Percentiles rank a stretch among this genome's conserved stretches.
phyloP scores from a whole-genome alignment of 2,329 filamentous ascomycete genomes.

The Ophiocordyceps camponoti-floridani region DNA sequence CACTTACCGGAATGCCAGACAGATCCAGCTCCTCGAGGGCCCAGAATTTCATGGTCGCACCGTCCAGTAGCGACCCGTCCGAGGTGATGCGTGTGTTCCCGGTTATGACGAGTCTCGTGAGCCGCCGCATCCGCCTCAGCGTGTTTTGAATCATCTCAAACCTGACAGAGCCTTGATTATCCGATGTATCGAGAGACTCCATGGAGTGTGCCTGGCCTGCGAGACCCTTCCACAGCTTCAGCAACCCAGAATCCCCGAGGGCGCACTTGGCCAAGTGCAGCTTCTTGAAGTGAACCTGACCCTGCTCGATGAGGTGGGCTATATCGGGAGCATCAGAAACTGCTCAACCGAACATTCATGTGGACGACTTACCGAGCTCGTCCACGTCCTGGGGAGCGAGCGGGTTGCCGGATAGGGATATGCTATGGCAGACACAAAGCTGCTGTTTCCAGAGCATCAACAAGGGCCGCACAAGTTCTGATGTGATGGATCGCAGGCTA shows the following conservation, averaged over 20 bases:
- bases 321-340: constrained; percentile 1
- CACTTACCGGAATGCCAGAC: constrained; percentile 31
- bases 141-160: constrained; percentile 26
- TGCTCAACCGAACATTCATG: background rate
- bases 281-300: constrained; percentile 22
- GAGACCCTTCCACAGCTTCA: constrained; percentile 28
- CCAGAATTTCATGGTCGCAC: constrained; percentile 23
- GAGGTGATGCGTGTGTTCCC: constrained; percentile 29
- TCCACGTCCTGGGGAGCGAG: constrained; percentile 27
- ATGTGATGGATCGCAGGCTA: constrained; percentile 9
- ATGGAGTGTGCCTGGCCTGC: constrained; percentile 25
- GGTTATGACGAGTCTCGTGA: constrained; percentile 30
- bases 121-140: constrained; percentile 21
- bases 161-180: constrained; percentile 32
- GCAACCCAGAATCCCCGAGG: constrained; percentile 28
- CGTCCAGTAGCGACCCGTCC: constrained; percentile 26
- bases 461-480: constrained; percentile 28
- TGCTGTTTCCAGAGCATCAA: constrained; percentile 28
- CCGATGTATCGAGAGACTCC: constrained; percentile 31
- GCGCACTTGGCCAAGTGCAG: constrained; percentile 33
- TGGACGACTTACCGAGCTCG: constrained; percentile 22
- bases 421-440: constrained; percentile 29
- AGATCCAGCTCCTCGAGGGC: constrained; percentile 35
- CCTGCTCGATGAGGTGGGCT: constrained; percentile 15
- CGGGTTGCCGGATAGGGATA: constrained; percentile 30